Percentiles rank a stretch among this genome's conserved stretches.
phyloP scores from a whole-genome alignment of 1,284 basidiomycete species.

The Pterulicium gracile region DNA sequence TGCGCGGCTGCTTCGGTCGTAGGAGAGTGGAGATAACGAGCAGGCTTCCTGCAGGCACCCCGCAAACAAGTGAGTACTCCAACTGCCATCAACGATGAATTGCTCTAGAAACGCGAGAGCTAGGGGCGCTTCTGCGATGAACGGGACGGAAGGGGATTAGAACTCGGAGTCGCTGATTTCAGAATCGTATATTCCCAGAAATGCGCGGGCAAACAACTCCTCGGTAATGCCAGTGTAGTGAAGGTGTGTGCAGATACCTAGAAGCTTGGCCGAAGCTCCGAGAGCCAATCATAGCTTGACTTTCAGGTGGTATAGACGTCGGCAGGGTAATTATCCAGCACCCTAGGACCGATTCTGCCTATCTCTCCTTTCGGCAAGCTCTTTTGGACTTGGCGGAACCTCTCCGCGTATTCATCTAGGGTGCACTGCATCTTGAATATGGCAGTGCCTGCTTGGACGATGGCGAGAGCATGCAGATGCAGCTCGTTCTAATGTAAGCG shows the following conservation, averaged over 20 bases:
- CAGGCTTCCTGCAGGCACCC: not conserved
- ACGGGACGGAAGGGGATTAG: too few relatives aligned
- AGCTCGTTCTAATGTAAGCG: not conserved
- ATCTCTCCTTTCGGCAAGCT: not conserved
- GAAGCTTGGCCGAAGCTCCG: not conserved
- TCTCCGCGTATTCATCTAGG: not conserved
- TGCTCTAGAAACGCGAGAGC: not conserved
- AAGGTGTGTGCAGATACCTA: not conserved
- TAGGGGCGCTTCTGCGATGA: not conserved
- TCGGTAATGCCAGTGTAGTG: not conserved
- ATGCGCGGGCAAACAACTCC: not conserved
- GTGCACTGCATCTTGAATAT: not conserved
- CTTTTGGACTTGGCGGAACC: not conserved
- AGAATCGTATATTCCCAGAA: not conserved
- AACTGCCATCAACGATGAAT: not conserved
- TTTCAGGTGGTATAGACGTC: not conserved
- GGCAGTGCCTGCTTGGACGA: not conserved
- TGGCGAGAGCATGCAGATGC: not conserved
- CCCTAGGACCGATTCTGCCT: not conserved
- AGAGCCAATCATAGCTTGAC: not conserved
- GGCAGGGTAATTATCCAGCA: not conserved
- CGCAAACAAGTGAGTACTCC: not conserved
- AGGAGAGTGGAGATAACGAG: not conserved
- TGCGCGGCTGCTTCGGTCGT: not conserved
- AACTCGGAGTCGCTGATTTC: not conserved